Conservation (phyloP, 1,139 yeast species). For the Debaryomycetaceae sp. region DNA sequence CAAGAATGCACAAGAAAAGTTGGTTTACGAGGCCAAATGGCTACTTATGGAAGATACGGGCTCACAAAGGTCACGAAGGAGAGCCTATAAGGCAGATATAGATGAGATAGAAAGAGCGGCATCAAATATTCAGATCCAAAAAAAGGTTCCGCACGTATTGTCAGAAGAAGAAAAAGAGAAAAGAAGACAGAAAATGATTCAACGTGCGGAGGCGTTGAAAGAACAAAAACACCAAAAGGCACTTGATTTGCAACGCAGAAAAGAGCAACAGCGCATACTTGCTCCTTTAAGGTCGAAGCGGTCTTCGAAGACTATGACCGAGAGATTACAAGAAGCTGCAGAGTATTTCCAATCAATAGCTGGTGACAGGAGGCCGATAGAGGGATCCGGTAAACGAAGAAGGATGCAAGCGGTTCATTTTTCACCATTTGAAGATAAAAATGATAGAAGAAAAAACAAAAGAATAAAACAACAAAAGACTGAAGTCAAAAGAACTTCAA, state of each 20-base stretch:
- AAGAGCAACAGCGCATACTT: not conserved
- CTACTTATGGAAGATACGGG: conserved; percentile 11
- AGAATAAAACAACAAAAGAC: not conserved
- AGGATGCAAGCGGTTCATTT: conserved; percentile 25
- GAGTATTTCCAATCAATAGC: conserved; percentile 38
- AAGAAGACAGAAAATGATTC: not conserved
- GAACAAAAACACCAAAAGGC: conserved; percentile 4
- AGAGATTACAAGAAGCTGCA: conserved; percentile 22
- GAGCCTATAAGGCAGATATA: conserved; percentile 2
- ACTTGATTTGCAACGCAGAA: conserved; percentile 1
- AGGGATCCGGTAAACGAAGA: conserved; percentile 32
- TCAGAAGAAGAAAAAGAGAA: conserved; percentile 6
- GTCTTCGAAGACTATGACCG: not conserved
- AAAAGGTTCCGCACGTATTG: conserved; percentile 3
- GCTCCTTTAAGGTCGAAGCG: not conserved
- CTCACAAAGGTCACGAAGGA: conserved; percentile 3
- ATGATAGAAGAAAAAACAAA: conserved; percentile 2
- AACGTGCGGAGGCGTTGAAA: conserved; percentile 1
- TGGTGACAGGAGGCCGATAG: conserved; percentile 30
- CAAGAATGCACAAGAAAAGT: conserved; percentile 25
- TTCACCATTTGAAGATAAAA: conserved; percentile 21
- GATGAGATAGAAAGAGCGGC: conserved; percentile 9
- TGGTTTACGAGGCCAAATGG: conserved; percentile 40
- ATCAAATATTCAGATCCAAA: conserved; percentile 4
- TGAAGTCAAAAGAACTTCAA: conserved; percentile 3